Evolutionary conservation across 352 stramenopile species (phyloP).

Genomic region (Pythium brachiatum): DNA sequence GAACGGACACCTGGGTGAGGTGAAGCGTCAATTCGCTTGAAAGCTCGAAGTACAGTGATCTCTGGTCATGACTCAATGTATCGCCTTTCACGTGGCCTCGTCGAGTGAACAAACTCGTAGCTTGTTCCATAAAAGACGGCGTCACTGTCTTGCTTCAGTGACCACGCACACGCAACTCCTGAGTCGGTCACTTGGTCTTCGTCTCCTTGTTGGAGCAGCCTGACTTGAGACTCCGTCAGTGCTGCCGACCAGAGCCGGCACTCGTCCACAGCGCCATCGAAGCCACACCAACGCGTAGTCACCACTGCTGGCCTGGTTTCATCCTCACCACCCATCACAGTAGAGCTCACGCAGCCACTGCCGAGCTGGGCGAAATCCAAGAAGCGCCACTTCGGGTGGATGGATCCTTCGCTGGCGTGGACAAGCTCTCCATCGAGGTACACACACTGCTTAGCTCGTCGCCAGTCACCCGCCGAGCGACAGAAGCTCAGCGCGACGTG

Average conservation of each 20-base stretch:
- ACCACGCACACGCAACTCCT: not conserved
- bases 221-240: conserved; percentile 1
- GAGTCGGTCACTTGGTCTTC: not conserved
- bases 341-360: conserved; percentile 5
- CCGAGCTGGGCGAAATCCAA: conserved; percentile 7
- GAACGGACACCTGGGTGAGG: too few relatives aligned
- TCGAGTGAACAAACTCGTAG: not conserved
- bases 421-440: conserved; percentile 7
- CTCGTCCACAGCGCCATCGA: conserved; percentile 31
- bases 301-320: not conserved
- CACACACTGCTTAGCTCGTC: conserved; percentile 6
- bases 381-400: conserved; percentile 4
- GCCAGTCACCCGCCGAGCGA: not conserved
- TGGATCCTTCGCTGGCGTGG: not conserved
- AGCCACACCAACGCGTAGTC: conserved; percentile 25
- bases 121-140: not conserved
- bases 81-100: not conserved
- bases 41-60: too few relatives aligned
- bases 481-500: conserved; percentile 3
- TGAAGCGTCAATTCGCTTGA: too few relatives aligned
- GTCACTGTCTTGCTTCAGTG: not conserved
- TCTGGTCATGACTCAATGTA: too few relatives aligned
- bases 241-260: conserved; percentile 30
- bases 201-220: not conserved
- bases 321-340: too few relatives aligned